Percentiles rank a stretch among this genome's conserved stretches.
phyloP scores from a whole-genome alignment of 1,284 basidiomycete genomes.

The Ustilago loliicola region DNA sequence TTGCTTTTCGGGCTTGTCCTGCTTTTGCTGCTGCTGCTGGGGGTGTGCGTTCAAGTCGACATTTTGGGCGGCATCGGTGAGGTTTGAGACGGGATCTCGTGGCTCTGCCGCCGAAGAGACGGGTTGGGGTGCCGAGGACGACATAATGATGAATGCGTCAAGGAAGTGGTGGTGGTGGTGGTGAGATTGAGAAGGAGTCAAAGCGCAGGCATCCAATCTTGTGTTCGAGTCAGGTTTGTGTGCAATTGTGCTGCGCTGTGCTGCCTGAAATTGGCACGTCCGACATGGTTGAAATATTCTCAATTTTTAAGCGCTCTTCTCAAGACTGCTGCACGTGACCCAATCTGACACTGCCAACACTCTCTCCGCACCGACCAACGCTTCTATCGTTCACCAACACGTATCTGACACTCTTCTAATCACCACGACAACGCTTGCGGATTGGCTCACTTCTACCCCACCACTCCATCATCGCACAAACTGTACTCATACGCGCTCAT shows the following conservation, averaged over 20 bases:
- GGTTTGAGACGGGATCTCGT: conserved; percentile 46
- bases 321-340: conserved; percentile 33
- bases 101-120: conserved; percentile 55
- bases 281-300: conserved; percentile 1
- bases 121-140: conserved; percentile 53
- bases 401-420: background rate
- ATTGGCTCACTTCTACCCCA: background rate
- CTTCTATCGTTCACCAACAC: background rate
- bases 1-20: conserved; percentile 30
- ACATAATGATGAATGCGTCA: conserved; percentile 23
- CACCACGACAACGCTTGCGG: background rate
- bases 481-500: no score
- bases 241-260: conserved; percentile 18
- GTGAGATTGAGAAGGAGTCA: conserved; percentile 5
- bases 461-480: background rate
- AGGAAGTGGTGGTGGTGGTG: background rate
- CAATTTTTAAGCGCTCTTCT: conserved; percentile 3
- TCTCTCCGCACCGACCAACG: conserved; percentile 14
- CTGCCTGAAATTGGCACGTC: conserved; percentile 9
- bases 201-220: conserved; percentile 10
- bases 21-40: conserved; percentile 26
- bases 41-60: conserved; percentile 46
- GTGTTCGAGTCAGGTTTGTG: conserved; percentile 17
- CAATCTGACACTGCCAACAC: conserved; percentile 1
- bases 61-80: conserved; percentile 53